These are phyloP conservation scores for Populus pruinosa DNA, from an alignment of 345 rosid species.

Conservation along the genomic window DNA sequence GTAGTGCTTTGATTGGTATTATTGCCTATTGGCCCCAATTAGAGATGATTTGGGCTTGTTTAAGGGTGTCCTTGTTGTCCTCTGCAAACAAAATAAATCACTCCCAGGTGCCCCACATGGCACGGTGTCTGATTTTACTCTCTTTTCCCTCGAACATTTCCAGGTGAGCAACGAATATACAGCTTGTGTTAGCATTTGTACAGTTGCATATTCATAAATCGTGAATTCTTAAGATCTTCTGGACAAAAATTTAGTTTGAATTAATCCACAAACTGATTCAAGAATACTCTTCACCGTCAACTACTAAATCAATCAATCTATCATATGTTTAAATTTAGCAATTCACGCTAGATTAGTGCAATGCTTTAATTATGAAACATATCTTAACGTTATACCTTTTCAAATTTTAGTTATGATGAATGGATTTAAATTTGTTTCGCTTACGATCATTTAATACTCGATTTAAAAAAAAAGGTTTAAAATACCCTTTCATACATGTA, in stretches of 20 bases:
- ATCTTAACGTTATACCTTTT: too few species aligned
- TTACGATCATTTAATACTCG: too few species aligned
- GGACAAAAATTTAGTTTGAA: too few species aligned
- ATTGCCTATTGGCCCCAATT: slow-evolving; percentile 22
- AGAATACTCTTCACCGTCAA: too few species aligned
- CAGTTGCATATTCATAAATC: not conserved
- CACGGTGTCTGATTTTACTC: slow-evolving; percentile 14
- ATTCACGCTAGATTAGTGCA: not conserved
- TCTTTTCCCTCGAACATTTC: not conserved
- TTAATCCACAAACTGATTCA: too few species aligned
- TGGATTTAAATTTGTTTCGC: too few species aligned
- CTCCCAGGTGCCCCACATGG: slow-evolving; percentile 24
- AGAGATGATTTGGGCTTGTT: slow-evolving; percentile 9
- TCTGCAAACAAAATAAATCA: not conserved
- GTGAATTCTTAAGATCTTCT: too few species aligned
- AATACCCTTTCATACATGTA: too few species aligned
- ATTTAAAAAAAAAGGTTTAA: too few species aligned
- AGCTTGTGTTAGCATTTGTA: not conserved
- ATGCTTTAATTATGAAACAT: not conserved
- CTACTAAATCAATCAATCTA: too few species aligned
- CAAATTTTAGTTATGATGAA: too few species aligned
- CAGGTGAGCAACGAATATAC: not conserved
- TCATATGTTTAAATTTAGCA: not conserved
- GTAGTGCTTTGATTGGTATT: slow-evolving; percentile 10
- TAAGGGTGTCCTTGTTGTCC: slow-evolving; percentile 15